Evolutionary conservation across 768 basidiomycete genomes (phyloP).

Genomic region (Dioszegia hungarica): DNA sequence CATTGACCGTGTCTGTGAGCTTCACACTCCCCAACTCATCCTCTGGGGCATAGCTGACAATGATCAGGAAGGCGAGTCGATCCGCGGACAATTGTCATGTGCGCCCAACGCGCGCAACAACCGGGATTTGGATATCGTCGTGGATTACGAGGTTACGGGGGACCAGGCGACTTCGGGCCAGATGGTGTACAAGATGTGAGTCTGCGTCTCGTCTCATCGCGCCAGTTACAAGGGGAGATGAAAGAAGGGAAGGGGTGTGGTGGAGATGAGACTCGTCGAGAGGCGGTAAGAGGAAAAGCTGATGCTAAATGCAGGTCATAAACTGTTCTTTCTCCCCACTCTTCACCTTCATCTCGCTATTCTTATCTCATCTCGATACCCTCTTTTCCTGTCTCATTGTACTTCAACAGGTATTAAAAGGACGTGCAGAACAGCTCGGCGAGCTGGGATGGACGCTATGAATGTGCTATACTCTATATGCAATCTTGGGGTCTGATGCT

Average conservation of each 20-base stretch:
- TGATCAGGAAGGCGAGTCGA: conserved; percentile 60
- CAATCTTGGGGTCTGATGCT: no score
- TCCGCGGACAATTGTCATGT: conserved; percentile 69
- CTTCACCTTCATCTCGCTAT: neutral
- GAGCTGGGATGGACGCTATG: no score
- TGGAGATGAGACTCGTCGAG: no score
- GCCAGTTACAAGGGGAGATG: no score
- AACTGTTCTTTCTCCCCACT: neutral
- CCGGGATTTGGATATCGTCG: conserved; percentile 85
- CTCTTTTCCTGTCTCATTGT: neutral
- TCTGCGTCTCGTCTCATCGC: neutral
- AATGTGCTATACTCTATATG: no score
- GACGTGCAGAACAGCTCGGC: neutral
- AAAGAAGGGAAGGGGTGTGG: no score
- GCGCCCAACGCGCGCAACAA: conserved; percentile 88
- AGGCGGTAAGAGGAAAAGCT: conserved; percentile 9
- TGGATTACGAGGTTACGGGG: conserved; percentile 63
- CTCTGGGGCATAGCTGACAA: neutral
- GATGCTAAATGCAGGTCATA: conserved; percentile 42
- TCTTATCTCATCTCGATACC: neutral
- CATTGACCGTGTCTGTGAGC: conserved; percentile 48
- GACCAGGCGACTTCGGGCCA: conserved; percentile 33
- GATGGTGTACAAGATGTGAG: conserved; percentile 52
- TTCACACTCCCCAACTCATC: neutral
- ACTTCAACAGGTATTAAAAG: conserved; percentile 6